Conservation (phyloP, 768 basidiomycete genomes). For the Pisolithus marmoratus region DNA sequence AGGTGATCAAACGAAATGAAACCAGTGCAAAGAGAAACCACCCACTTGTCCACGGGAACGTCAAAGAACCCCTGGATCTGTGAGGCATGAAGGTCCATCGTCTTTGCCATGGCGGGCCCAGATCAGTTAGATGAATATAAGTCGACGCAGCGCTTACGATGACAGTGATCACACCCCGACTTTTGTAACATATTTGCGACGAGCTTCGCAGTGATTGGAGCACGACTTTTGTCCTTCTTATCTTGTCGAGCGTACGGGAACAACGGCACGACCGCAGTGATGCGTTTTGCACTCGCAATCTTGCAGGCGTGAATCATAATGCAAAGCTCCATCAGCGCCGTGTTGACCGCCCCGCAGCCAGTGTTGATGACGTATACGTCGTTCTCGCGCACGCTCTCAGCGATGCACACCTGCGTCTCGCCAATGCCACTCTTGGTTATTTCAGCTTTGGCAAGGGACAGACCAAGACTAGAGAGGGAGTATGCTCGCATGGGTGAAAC, state of each 20-base stretch:
- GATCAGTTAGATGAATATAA: not conserved
- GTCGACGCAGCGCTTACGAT: slow-evolving; percentile 55
- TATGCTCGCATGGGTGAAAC: slow-evolving; percentile 18
- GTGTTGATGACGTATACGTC: slow-evolving; percentile 99
- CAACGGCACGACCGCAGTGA: slow-evolving; percentile 96
- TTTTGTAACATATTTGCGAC: slow-evolving; percentile 96
- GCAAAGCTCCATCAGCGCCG: slow-evolving; percentile 94
- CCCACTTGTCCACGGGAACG: slow-evolving; percentile 98
- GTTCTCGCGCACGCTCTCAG: slow-evolving; percentile 94
- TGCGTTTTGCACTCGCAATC: slow-evolving; percentile 96
- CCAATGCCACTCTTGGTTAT: slow-evolving; percentile 86
- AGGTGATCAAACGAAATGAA: not conserved
- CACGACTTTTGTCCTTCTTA: slow-evolving; percentile 98
- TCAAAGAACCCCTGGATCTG: slow-evolving; percentile 99
- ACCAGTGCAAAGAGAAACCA: slow-evolving; percentile 17
- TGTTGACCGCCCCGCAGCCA: slow-evolving; percentile 81
- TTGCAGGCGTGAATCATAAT: slow-evolving; percentile 99
- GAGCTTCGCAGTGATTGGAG: slow-evolving; percentile 96
- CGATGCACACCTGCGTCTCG: slow-evolving; percentile 87
- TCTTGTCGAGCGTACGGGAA: slow-evolving; percentile 98
- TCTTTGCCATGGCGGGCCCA: slow-evolving; percentile 53
- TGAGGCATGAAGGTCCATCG: slow-evolving; percentile 98
- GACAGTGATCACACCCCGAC: slow-evolving; percentile 92
- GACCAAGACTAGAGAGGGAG: slow-evolving; percentile 62
- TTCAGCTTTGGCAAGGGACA: slow-evolving; percentile 82